Conservation (phyloP, 2,329 filamentous ascomycete species). For the Beauveria brongniartii region DNA sequence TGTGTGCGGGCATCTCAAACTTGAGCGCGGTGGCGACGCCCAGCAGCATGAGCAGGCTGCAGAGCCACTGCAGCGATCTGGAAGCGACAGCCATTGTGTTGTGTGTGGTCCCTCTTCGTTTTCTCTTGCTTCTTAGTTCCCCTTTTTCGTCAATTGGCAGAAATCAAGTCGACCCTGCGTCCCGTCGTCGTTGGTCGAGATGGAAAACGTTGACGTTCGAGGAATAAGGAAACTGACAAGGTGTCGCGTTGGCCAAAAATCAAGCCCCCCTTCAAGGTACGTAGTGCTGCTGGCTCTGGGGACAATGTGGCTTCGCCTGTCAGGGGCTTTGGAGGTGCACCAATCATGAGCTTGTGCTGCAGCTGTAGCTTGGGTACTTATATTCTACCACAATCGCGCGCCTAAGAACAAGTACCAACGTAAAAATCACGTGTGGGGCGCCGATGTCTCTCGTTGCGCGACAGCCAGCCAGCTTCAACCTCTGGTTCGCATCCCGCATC, state of each 20-base stretch:
- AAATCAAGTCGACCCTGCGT: neutral
- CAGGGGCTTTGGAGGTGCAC: slow-evolving; percentile 1
- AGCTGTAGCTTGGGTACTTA: neutral
- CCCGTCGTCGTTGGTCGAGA: neutral
- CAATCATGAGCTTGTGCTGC: slow-evolving; percentile 2
- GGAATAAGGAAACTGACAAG: slow-evolving; percentile 21
- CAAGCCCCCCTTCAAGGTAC: neutral
- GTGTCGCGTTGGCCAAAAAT: slow-evolving; percentile 20
- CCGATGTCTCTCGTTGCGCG: slow-evolving; percentile 5
- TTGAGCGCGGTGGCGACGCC: slow-evolving; percentile 64
- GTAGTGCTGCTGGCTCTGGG: neutral
- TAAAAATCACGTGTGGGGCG: slow-evolving; percentile 10
- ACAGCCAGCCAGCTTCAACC: neutral
- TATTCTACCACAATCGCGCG: neutral
- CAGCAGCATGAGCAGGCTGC: slow-evolving; percentile 48
- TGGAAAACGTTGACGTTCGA: neutral
- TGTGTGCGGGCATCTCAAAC: slow-evolving; percentile 77
- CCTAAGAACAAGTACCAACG: neutral
- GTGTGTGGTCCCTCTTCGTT: neutral
- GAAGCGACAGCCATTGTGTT: slow-evolving; percentile 30
- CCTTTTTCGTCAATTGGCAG: neutral
- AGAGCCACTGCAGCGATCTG: slow-evolving; percentile 49
- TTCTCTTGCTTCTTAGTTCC: neutral
- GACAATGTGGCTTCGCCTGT: slow-evolving; percentile 4
- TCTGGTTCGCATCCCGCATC: neutral